phyloP scores from a whole-genome alignment of 2,329 filamentous ascomycete genomes.

The Cytospora chrysosperma region DNA sequence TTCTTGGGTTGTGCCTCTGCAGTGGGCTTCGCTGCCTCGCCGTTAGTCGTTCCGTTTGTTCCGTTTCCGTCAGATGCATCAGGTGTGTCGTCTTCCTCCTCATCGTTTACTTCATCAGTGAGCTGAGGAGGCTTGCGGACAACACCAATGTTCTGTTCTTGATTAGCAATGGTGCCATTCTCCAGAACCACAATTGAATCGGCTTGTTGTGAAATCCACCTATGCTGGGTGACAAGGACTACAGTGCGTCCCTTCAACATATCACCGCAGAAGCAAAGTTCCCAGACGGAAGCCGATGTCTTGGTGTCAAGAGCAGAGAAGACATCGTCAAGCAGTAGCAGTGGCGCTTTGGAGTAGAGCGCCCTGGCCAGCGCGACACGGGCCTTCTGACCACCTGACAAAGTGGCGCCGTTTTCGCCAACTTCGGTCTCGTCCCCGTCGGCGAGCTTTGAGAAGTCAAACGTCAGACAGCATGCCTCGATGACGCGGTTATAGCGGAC shows the following conservation, averaged over 20 bases:
- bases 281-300: conserved; percentile 56
- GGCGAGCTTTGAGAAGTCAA: conserved; percentile 51
- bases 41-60: conserved; percentile 27
- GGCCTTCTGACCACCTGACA: conserved; percentile 58
- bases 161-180: conserved; percentile 41
- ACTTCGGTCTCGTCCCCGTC: conserved; percentile 52
- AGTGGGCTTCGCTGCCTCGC: conserved; percentile 36
- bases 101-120: conserved; percentile 36
- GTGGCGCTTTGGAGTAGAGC: conserved; percentile 54
- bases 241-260: conserved; percentile 53
- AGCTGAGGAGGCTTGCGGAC: conserved; percentile 45
- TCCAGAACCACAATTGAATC: conserved; percentile 48
- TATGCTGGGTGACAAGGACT: conserved; percentile 57
- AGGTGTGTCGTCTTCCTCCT: conserved; percentile 23
- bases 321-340: conserved; percentile 58
- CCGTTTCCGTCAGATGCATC: conserved; percentile 26
- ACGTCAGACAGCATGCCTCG: conserved; percentile 52
- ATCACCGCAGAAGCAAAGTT: conserved; percentile 56
- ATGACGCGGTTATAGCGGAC: conserved; percentile 55
- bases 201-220: conserved; percentile 52
- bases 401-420: conserved; percentile 53
- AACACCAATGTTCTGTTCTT: conserved; percentile 47
- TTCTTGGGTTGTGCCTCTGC: conserved; percentile 37
- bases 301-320: conserved; percentile 60
- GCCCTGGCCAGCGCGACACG: conserved; percentile 56